Percentiles rank a stretch among this genome's conserved stretches.
Conservation (phyloP, 345 rosid genomes). For the Barbarea vulgaris region DNA sequence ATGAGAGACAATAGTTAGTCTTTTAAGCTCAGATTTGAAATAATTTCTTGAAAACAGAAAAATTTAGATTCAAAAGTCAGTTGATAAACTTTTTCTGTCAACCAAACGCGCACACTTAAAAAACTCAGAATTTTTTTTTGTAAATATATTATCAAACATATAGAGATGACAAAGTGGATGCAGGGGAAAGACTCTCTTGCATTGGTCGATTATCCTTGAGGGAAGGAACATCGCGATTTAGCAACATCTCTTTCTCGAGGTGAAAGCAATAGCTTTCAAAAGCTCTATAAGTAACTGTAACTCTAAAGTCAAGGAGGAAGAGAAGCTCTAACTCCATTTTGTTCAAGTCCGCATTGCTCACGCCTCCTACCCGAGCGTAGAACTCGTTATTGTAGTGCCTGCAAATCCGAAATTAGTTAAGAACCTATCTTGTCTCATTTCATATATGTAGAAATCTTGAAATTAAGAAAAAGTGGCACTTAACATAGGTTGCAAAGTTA, state of each 20-base stretch:
- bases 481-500: background rate
- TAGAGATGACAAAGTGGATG: conserved; percentile 24
- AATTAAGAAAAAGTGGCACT: background rate
- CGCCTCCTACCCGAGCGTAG: conserved; percentile 87
- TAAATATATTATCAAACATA: conserved; percentile 12
- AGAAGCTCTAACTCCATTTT: conserved; percentile 78
- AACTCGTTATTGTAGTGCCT: conserved; percentile 86
- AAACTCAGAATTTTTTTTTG: too few species aligned
- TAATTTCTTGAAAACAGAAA: accelerated
- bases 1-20: accelerated
- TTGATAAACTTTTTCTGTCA: conserved; percentile 30
- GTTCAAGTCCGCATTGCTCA: conserved; percentile 79
- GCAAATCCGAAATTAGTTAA: background rate
- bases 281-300: conserved; percentile 55
- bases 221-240: conserved; percentile 30
- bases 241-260: conserved; percentile 63
- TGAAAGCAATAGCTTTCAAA: conserved; percentile 80
- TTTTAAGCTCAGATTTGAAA: background rate
- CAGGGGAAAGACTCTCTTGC: background rate
- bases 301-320: conserved; percentile 71
- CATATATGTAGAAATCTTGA: background rate
- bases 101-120: conserved; percentile 4
- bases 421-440: background rate
- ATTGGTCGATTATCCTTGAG: background rate
- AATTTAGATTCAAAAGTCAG: background rate